Evolutionary conservation across 1,284 basidiomycete species (phyloP), one percentile per base, ranked within the genome.

Genomic region (Sutorius eximius): DNA sequence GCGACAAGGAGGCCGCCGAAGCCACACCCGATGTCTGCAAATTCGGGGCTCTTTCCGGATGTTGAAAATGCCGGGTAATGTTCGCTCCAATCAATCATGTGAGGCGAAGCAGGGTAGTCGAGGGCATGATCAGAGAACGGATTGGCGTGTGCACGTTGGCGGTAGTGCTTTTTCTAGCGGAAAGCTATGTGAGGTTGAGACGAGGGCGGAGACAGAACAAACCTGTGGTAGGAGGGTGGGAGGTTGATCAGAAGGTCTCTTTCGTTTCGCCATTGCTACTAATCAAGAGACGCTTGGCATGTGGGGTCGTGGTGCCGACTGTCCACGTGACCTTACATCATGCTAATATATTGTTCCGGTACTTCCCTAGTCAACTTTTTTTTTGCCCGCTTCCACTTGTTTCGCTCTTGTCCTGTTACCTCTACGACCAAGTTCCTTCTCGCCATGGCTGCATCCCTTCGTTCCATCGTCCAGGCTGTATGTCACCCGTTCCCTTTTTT

Each of bases 121-220:
- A 99, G 82, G 24, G 85, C 81, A 74, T 99, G 97, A 73, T 99
- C 97, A 13, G 92, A 93, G 74, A 99, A 98, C 2, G 96, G 96
- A 71, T 99, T 99, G 8, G 96, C 95, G 71, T 99, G 96, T 4
- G 96, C 97, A 53, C 97, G 82, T 71, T 99, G 97, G 22, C 97
- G 82, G 73, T 99, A 99, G 74, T 92, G 93, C 66, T 91, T 86
- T 88, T 98, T 98, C 90, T 97, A 69, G 22, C 7, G 47, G 7
- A 40, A 9, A 5, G 16, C 18, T 5, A 36, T 58, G 10, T 50
- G 43, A 2, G 13, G 11, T 3, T 5, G 3, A 0, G 2, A 15
- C 9, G 5, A 4, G 6, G 10, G 32, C 5, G 5, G 7, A 9
- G 22, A 6, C 15, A 32, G 37, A 30, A 13, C 58, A 51, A 32